Conservation (phyloP, 805 yeast species). For the Zygoascus bituminiphila region DNA sequence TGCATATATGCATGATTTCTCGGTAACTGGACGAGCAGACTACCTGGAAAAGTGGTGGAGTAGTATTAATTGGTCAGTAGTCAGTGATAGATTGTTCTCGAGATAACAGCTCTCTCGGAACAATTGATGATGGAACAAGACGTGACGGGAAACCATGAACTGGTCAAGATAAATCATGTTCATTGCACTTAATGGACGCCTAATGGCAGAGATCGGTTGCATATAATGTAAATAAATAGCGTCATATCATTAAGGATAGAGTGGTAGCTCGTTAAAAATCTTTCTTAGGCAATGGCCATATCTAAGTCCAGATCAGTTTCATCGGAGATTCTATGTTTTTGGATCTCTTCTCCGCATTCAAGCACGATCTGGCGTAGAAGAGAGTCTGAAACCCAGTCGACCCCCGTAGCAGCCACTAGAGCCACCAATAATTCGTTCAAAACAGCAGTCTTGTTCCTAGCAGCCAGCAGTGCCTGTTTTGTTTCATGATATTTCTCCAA, state of each 20-base stretch:
- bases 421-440: conserved; percentile 17
- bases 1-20: conserved; percentile 80
- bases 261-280: too few relatives aligned
- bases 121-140: too few relatives aligned
- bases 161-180: too few relatives aligned
- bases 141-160: too few relatives aligned
- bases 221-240: not conserved
- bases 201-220: not conserved
- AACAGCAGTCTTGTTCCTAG: conserved; percentile 8
- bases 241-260: not conserved
- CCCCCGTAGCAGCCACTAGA: conserved; percentile 15
- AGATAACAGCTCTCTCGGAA: conserved; percentile 4
- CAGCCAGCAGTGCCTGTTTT: conserved; percentile 1
- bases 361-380: conserved; percentile 7
- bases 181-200: too few relatives aligned
- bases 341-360: conserved; percentile 7
- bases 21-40: conserved; percentile 59
- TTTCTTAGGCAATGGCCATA: not conserved
- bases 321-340: not conserved
- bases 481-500: conserved; percentile 1
- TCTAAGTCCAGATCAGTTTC: not conserved
- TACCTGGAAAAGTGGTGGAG: conserved; percentile 72
- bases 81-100: conserved; percentile 18
- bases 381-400: conserved; percentile 15
- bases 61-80: conserved; percentile 69